Evolutionary conservation across 108 stramenopile species (phyloP).

Genomic region (Nitzschia sp.): DNA sequence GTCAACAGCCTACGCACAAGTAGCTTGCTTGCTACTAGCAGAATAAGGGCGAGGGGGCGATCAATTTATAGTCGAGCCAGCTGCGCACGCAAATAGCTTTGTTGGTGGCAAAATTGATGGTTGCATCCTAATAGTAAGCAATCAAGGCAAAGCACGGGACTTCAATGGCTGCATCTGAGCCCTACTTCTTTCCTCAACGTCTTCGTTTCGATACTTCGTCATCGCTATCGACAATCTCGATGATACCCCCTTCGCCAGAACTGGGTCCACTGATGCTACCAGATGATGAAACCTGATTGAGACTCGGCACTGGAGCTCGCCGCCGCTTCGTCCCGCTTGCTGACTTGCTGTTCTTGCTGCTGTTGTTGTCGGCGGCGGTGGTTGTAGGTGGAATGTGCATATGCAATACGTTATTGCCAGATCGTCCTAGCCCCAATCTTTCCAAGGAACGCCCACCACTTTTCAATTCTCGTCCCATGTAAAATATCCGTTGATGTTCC

Average conservation of each 20-base stretch:
- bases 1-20: too few relatives aligned
- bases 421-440: conserved; percentile 50
- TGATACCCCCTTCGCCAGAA: neutral
- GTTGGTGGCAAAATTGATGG: too few relatives aligned
- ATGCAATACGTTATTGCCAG: conserved; percentile 20
- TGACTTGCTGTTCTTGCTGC: neutral
- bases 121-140: too few relatives aligned
- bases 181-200: too few relatives aligned
- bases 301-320: neutral
- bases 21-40: too few relatives aligned
- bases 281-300: neutral
- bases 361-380: neutral
- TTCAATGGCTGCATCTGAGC: too few relatives aligned
- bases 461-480: conserved; percentile 76
- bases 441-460: conserved; percentile 53
- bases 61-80: too few relatives aligned
- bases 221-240: conserved; percentile 11
- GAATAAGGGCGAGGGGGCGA: too few relatives aligned
- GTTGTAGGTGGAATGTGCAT: conserved; percentile 19
- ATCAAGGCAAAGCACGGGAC: too few relatives aligned
- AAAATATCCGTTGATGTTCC: conserved; percentile 69
- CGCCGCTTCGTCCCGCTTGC: conserved; percentile 1
- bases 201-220: conserved; percentile 1
- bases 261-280: neutral
- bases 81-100: too few relatives aligned